Evolutionary conservation across 78 protist genomes (phyloP).

Genomic region (Paulinella micropora): DNA sequence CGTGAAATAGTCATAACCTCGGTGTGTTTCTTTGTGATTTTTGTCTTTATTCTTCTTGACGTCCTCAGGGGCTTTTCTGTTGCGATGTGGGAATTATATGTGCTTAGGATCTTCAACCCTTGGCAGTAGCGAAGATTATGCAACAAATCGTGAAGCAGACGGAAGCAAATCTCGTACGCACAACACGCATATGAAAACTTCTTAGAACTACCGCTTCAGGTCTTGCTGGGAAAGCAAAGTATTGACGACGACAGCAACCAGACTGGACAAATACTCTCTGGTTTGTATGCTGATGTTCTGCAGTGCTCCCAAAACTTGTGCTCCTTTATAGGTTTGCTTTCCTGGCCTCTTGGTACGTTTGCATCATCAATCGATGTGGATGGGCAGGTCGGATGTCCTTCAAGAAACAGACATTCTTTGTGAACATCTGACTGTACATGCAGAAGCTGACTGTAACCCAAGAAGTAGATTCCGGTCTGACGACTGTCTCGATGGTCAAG

Average conservation of each 20-base stretch:
- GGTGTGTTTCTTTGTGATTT: too few species aligned
- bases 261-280: constrained; percentile 79
- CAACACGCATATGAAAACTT: constrained; percentile 25
- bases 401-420: neutral
- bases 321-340: too few species aligned
- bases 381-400: neutral
- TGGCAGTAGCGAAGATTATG: constrained; percentile 73
- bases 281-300: constrained; percentile 74
- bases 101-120: constrained; percentile 65
- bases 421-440: neutral
- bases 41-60: too few species aligned
- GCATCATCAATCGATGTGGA: constrained; percentile 56
- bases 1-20: too few species aligned
- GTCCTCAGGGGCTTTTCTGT: too few species aligned
- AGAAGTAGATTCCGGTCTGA: constrained; percentile 87
- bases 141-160: constrained; percentile 44
- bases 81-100: too few species aligned
- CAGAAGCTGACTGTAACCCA: constrained; percentile 42
- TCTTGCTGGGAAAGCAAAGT: constrained; percentile 76
- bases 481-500: constrained; percentile 66
- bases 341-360: constrained; percentile 72
- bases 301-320: too few species aligned
- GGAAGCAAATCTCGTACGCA: too few species aligned
- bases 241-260: constrained; percentile 87
- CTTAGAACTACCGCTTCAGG: neutral